These are phyloP conservation scores for Coemansia sp. DNA, from an alignment of 192 early-diverging fungal genomes.

Conservation along the genomic window DNA sequence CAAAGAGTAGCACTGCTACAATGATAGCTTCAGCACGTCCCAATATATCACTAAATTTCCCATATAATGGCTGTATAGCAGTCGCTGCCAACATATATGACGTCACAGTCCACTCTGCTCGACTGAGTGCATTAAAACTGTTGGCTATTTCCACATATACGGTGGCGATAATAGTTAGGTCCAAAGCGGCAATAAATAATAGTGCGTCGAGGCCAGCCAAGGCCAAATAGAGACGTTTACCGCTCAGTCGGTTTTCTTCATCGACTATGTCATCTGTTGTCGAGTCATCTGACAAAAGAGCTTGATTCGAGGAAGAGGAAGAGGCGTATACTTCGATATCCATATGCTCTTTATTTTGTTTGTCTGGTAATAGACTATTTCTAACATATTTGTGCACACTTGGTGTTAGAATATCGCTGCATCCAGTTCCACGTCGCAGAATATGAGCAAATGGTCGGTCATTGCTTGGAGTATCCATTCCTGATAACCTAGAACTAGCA, in stretches of 20 bases:
- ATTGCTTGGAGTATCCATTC: neutral
- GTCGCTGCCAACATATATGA: constrained; percentile 69
- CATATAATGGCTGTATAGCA: constrained; percentile 70
- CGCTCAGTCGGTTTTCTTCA: neutral
- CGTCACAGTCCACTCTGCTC: constrained; percentile 84
- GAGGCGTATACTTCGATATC: constrained; percentile 5
- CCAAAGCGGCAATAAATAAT: constrained; percentile 79
- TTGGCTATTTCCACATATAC: constrained; percentile 73
- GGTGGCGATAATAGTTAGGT: constrained; percentile 86
- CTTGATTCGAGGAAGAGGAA: neutral
- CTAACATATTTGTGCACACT: neutral
- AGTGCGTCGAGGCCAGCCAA: constrained; percentile 61
- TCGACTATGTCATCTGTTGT: neutral
- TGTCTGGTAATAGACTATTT: neutral
- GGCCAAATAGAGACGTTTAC: constrained; percentile 42
- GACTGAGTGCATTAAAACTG: constrained; percentile 70
- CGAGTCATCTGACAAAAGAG: neutral
- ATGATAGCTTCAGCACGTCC: constrained; percentile 83
- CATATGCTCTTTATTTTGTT: neutral
- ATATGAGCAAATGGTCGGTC: constrained; percentile 8
- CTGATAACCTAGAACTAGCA: neutral
- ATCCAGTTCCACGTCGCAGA: constrained; percentile 6
- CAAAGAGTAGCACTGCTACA: constrained; percentile 75
- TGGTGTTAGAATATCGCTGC: neutral
- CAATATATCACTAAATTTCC: constrained; percentile 90